Base-by-base conservation (phyloP, 2,329 filamentous ascomycete genomes). In the Microdochium trichocladiopsis region DNA sequence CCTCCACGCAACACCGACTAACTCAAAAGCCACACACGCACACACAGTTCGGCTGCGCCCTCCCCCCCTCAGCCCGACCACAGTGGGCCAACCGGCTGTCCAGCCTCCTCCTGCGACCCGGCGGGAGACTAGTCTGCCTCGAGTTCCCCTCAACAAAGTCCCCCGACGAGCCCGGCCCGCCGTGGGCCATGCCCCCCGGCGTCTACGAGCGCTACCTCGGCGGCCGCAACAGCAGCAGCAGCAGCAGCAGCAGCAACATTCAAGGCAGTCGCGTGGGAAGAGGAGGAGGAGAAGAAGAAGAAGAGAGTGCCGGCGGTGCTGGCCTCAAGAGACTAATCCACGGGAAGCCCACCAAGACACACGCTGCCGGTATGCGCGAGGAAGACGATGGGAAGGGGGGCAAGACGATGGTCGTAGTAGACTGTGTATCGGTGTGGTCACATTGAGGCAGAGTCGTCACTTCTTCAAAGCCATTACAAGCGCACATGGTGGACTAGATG, bases 111-210 rank as follows among this genome's bases (percentile, higher is more conserved):
- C 6, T 18, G 16, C 58, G 67, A 21, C 71, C 72, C 5, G 61
- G 59, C 23, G 80, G 81, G 22, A 71, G 75, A 36, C 70, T 86
- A 24, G 64, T 86, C 50, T 85, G 82, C 68, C 77, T 95, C 55
- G 90, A 95, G 65, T 95, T 87, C 65, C 90, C 90, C 10, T 83
- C 86, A 1, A 78, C 81, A 55, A 94, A 92, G 66, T 76, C 82
- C 43, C 77, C 85, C 10, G 74, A 73, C 11, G 74, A 78, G 10
- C 76, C 76, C 10, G 90, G 90, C 0, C 90, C 90, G 12, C 90
- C 90, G 2, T 92, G 82, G 76, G 82, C 84, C 8, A 69, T 89
- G 41, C 79, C 82, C 12, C 78, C 87, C 1, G 78, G 83, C 55
- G 79, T 88, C 25, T 94, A 95, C 66, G 72, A 83, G 60, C 84